Evolutionary conservation across 805 yeast genomes (phyloP).

Genomic region (Saccharomycopsis sp.): DNA sequence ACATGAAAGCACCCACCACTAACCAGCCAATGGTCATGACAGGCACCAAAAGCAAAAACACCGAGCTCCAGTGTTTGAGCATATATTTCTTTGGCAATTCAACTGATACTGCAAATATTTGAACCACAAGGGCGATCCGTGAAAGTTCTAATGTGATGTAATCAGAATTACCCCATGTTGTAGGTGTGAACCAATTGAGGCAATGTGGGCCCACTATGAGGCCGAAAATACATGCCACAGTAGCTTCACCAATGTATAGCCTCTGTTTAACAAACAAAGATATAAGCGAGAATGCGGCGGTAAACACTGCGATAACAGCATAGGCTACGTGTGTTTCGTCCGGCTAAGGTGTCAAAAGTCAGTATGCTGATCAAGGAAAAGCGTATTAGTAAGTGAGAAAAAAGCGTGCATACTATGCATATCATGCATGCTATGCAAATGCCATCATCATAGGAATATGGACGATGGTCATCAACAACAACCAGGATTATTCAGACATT

Average conservation of each 20-base stretch:
- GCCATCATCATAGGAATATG: too few relatives aligned
- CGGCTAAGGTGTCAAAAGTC: not conserved
- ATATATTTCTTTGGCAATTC: slow-evolving; percentile 87
- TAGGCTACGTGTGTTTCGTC: slow-evolving; percentile 79
- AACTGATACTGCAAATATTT: slow-evolving; percentile 91
- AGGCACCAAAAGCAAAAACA: slow-evolving; percentile 66
- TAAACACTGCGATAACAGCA: slow-evolving; percentile 79
- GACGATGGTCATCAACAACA: too few relatives aligned
- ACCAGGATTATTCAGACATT: too few relatives aligned
- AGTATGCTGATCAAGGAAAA: slow-evolving; percentile 13
- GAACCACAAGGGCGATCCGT: slow-evolving; percentile 75
- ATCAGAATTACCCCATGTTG: slow-evolving; percentile 81
- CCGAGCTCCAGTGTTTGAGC: slow-evolving; percentile 77
- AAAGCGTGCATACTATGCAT: too few relatives aligned
- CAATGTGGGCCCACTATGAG: slow-evolving; percentile 85
- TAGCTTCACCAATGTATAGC: slow-evolving; percentile 85
- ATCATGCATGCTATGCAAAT: too few relatives aligned
- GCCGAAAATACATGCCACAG: slow-evolving; percentile 81
- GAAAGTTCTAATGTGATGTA: slow-evolving; percentile 76
- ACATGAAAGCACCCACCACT: slow-evolving; percentile 69
- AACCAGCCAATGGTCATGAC: slow-evolving; percentile 92
- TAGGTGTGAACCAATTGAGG: slow-evolving; percentile 75
- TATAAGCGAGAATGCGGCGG: slow-evolving; percentile 70
- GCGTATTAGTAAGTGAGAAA: not conserved
- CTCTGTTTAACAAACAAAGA: slow-evolving; percentile 80